Evolutionary conservation across 148 eudicot genomes (phyloP).

Genomic region (Rhododendron mucronatum): DNA sequence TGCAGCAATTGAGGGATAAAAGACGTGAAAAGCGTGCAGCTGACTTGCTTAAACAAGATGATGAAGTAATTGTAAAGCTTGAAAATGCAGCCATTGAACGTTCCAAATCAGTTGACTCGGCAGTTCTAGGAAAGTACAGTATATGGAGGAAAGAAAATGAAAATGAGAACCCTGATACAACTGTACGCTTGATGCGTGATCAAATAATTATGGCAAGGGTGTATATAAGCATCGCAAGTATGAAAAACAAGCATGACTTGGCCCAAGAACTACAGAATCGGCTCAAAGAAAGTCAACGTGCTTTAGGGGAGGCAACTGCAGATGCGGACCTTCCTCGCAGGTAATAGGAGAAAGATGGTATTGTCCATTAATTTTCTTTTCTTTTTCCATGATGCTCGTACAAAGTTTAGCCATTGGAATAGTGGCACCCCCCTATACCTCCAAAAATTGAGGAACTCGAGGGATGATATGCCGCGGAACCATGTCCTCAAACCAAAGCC

Average conservation of each 20-base stretch:
- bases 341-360: slow-evolving; percentile 24
- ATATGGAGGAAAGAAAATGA: slow-evolving; percentile 93
- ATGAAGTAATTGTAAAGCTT: slow-evolving; percentile 71
- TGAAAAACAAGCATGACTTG: slow-evolving; percentile 69
- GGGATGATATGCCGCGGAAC: neutral
- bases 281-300: slow-evolving; percentile 93
- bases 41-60: slow-evolving; percentile 73
- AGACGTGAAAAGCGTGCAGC: slow-evolving; percentile 82
- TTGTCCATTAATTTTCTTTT: neutral
- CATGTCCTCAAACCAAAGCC: neutral
- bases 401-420: neutral
- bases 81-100: slow-evolving; percentile 95
- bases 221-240: slow-evolving; percentile 72
- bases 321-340: slow-evolving; percentile 81
- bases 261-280: slow-evolving; percentile 67
- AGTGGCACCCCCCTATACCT: neutral
- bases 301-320: slow-evolving; percentile 64
- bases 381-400: neutral
- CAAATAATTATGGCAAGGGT: slow-evolving; percentile 95
- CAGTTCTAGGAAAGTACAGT: slow-evolving; percentile 89
- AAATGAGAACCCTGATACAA: slow-evolving; percentile 80
- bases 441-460: neutral
- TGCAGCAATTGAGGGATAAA: slow-evolving; percentile 74
- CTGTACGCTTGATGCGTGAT: slow-evolving; percentile 84
- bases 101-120: slow-evolving; percentile 90